Percentiles rank a stretch among this genome's conserved stretches.
Conservation (phyloP, 768 basidiomycete genomes). For the Pseudohyphozyma bogoriensis region DNA sequence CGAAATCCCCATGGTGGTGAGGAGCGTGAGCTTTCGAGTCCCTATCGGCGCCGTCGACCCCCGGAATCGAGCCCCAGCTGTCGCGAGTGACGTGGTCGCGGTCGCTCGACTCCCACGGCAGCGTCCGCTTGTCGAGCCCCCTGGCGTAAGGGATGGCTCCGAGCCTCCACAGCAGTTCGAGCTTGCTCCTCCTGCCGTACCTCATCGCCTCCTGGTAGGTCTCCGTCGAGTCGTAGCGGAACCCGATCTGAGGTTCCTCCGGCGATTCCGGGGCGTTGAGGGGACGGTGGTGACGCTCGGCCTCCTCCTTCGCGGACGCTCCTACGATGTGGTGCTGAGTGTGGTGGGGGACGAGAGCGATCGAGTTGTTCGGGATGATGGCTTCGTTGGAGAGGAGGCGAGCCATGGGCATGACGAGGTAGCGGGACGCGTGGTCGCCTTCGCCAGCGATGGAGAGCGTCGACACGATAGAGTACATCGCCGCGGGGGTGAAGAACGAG, state of each 20-base stretch:
- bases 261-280: conserved; percentile 27
- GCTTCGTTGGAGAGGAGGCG: conserved; percentile 32
- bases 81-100: conserved; percentile 29
- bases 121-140: conserved; percentile 28
- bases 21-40: conserved; percentile 18
- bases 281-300: conserved; percentile 14
- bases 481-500: conserved; percentile 35
- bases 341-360: conserved; percentile 20
- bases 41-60: conserved; percentile 9
- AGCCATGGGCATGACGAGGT: conserved; percentile 34
- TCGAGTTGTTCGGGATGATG: conserved; percentile 26
- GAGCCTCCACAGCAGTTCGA: conserved; percentile 35
- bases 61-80: conserved; percentile 29
- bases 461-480: conserved; percentile 30
- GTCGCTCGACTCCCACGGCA: conserved; percentile 34
- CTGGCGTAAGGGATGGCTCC: conserved; percentile 35
- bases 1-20: conserved; percentile 8
- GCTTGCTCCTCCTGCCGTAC: conserved; percentile 35
- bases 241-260: conserved; percentile 36
- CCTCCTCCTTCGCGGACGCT: conserved; percentile 17
- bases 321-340: conserved; percentile 2
- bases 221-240: conserved; percentile 34
- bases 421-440: conserved; percentile 21
- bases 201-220: conserved; percentile 33
- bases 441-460: conserved; percentile 30